Evolutionary conservation across 1,284 basidiomycete genomes (phyloP), one percentile per base, ranked within the genome.

Genomic region (Entoloma clypeatum): DNA sequence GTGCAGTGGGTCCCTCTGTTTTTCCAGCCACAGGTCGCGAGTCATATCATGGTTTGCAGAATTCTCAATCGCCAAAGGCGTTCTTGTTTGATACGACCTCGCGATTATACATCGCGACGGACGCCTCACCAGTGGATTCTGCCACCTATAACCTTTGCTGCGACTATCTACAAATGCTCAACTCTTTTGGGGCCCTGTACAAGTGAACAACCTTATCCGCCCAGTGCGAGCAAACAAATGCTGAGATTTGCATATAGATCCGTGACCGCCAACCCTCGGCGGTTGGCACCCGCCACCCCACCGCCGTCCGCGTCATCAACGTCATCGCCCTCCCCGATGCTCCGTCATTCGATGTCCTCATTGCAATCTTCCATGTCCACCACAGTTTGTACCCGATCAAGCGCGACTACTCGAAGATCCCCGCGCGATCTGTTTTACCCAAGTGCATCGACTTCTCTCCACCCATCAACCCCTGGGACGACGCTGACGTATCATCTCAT

Each of bases 21-120:
- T 34, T 17, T 5, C 26, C 8, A 22, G 7, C 34, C 23, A 39
- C 17, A 16, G 13, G 21, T 41, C 30, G 14, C 7, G 5, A 36
- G 36, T 19, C 30, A 16, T 32, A 46, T 49, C 30, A 41, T 16
- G 35, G 36, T 43, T 19, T 23, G 34, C 56, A 92, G 83, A 90
- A 92, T 47, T 93, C 88, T 1, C 86, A 88, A 53, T 86, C 93
- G 31, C 85, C 90, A 27, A 97, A 96, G 61, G 88, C 90, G 0
- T 97, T 94, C 61, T 64, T 98, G 8, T 97, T 97, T 55, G 95
- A 99, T 59, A 81, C 82, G 3, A 76, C 76, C 4, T 91, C 91
- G 13, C 76, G 91, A 39, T 72, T 98, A 23, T 95, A 93, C 54
- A 75, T 98, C 14, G 92, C 92, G 1, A 92, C 93, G 5, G 95